Conservation (phyloP, 1,284 basidiomycete species). For the Tilletia indica region DNA sequence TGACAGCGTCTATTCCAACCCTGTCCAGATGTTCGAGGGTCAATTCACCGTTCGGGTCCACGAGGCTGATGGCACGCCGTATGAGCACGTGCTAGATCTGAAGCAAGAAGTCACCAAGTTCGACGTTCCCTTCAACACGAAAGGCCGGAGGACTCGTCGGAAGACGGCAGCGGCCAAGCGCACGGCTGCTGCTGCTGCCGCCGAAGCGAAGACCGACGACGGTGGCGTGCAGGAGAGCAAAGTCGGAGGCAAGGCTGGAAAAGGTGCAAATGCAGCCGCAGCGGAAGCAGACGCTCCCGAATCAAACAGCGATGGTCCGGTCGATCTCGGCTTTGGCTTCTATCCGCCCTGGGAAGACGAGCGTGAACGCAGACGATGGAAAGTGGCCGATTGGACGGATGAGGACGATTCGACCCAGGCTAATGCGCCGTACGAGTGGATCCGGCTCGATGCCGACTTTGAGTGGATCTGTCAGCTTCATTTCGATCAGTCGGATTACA, state of each 20-base stretch:
- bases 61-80: conserved; percentile 97
- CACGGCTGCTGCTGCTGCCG: conserved; percentile 86
- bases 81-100: conserved; percentile 95
- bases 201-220: conserved; percentile 50
- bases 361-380: conserved; percentile 78
- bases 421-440: conserved; percentile 92
- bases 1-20: conserved; percentile 49
- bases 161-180: conserved; percentile 72
- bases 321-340: conserved; percentile 92
- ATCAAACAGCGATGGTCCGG: conserved; percentile 69
- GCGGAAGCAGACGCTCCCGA: conserved; percentile 70
- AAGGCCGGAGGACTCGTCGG: conserved; percentile 92
- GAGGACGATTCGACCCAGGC: conserved; percentile 89
- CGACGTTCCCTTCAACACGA: conserved; percentile 99
- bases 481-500: conserved; percentile 94
- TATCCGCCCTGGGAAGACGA: conserved; percentile 79
- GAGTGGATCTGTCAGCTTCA: conserved; percentile 93
- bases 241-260: neutral
- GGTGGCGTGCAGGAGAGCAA: neutral
- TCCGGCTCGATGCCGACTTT: conserved; percentile 96
- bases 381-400: conserved; percentile 93
- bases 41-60: conserved; percentile 98
- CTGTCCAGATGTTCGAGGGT: conserved; percentile 63
- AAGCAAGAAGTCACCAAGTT: conserved; percentile 81
- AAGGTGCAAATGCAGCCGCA: conserved; percentile 47